Evolutionary conservation across 2,329 filamentous ascomycete species (phyloP).

Genomic region (Colletotrichum godetiae): DNA sequence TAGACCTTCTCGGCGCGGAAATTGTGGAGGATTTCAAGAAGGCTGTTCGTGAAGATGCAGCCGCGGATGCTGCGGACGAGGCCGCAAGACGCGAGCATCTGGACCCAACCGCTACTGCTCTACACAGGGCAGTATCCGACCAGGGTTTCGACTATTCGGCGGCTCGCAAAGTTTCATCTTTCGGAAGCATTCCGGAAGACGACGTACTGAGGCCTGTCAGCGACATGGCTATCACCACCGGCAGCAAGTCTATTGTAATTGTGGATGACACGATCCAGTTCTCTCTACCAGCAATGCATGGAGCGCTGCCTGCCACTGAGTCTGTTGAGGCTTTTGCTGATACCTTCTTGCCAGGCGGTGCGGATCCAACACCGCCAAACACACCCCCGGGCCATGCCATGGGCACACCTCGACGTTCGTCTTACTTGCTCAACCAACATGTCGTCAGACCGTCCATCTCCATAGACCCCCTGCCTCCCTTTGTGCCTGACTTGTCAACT

Average conservation of each 20-base stretch:
- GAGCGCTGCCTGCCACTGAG: slow-evolving; percentile 55
- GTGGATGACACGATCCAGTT: slow-evolving; percentile 74
- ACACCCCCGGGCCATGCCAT: slow-evolving; percentile 64
- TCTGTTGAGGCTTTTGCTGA: slow-evolving; percentile 67
- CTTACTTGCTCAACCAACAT: slow-evolving; percentile 64
- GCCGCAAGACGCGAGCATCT: slow-evolving; percentile 35
- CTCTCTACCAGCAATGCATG: slow-evolving; percentile 64
- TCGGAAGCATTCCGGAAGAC: slow-evolving; percentile 48
- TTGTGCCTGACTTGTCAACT: slow-evolving; percentile 59
- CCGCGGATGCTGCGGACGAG: slow-evolving; percentile 48
- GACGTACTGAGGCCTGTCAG: slow-evolving; percentile 57
- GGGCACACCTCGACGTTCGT: slow-evolving; percentile 65
- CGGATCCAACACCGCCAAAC: slow-evolving; percentile 69
- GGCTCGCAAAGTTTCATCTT: slow-evolving; percentile 55
- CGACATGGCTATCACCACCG: slow-evolving; percentile 73
- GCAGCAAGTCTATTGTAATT: slow-evolving; percentile 93
- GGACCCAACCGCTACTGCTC: slow-evolving; percentile 6
- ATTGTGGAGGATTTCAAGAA: slow-evolving; percentile 83
- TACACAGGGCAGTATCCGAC: slow-evolving; percentile 34
- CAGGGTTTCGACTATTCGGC: slow-evolving; percentile 55
- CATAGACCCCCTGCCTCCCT: slow-evolving; percentile 57
- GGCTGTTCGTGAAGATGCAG: slow-evolving; percentile 75
- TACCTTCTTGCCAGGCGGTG: slow-evolving; percentile 58
- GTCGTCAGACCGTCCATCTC: slow-evolving; percentile 49
- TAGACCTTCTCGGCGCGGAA: slow-evolving; percentile 85